A percentile compares a stretch with the other conserved stretches of the same genome.
Conservation (phyloP, 2,329 filamentous ascomycete genomes). For the Aspergillus niger region DNA sequence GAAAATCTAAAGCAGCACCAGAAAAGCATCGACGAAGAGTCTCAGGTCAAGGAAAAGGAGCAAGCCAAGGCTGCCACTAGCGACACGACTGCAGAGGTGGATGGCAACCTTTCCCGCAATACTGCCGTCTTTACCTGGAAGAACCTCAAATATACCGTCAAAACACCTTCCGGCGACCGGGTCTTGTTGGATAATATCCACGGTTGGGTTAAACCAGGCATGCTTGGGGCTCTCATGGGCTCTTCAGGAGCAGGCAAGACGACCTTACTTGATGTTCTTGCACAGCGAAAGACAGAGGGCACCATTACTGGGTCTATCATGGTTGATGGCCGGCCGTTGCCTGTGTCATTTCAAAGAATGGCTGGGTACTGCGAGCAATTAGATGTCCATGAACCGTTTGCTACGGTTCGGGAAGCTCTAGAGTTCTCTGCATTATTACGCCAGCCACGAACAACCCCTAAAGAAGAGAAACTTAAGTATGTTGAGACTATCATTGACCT, state of each 20-base stretch:
- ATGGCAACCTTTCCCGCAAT: constrained; percentile 57
- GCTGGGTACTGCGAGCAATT: not conserved
- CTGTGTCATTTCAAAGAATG: constrained; percentile 3
- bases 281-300: constrained; percentile 59
- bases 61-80: constrained; percentile 14
- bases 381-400: not conserved
- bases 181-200: constrained; percentile 67
- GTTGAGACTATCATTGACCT: constrained; percentile 73
- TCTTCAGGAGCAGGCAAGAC: constrained; percentile 63
- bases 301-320: constrained; percentile 56
- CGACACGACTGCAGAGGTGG: constrained; percentile 20
- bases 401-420: constrained; percentile 59
- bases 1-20: constrained; percentile 52
- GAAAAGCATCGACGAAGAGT: constrained; percentile 52
- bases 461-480: constrained; percentile 75
- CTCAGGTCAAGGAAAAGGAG: constrained; percentile 20
- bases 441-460: constrained; percentile 69
- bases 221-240: constrained; percentile 54
- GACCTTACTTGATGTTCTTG: constrained; percentile 58
- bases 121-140: constrained; percentile 72
- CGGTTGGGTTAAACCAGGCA: constrained; percentile 61
- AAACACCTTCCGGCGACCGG: constrained; percentile 54
- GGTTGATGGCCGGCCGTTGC: constrained; percentile 6
- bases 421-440: constrained; percentile 80
- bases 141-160: constrained; percentile 69